Conservation (phyloP, 345 rosid species). For the Sisymbrium altissimum region DNA sequence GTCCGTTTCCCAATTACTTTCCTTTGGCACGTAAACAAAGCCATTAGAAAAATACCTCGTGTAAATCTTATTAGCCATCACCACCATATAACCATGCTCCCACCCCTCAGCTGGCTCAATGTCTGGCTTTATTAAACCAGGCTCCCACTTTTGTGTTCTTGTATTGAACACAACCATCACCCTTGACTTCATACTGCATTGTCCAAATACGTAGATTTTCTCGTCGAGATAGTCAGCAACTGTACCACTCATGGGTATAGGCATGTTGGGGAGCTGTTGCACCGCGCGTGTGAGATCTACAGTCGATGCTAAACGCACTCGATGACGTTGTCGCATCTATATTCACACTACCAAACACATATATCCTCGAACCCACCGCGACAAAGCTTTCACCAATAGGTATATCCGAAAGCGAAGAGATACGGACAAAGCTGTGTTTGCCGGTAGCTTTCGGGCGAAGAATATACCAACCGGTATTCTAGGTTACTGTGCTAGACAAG, state of each 20-base stretch:
- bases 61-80: neutral
- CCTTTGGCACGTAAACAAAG: neutral
- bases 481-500: neutral
- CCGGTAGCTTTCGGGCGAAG: neutral
- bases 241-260: neutral
- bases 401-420: neutral
- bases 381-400: neutral
- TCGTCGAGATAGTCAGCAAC: neutral
- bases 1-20: neutral
- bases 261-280: neutral
- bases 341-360: neutral
- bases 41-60: neutral
- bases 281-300: neutral
- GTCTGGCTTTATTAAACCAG: neutral
- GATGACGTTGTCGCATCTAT: neutral
- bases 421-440: neutral
- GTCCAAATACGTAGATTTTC: neutral
- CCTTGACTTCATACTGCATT: no score
- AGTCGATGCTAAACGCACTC: neutral
- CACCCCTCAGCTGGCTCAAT: neutral
- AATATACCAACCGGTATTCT: neutral
- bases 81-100: neutral
- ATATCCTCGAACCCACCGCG: neutral
- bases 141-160: constrained; percentile 4
- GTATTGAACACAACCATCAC: neutral